Conservation (phyloP, 2,329 filamentous ascomycete species). For the Tolypocladium ophioglossoides region DNA sequence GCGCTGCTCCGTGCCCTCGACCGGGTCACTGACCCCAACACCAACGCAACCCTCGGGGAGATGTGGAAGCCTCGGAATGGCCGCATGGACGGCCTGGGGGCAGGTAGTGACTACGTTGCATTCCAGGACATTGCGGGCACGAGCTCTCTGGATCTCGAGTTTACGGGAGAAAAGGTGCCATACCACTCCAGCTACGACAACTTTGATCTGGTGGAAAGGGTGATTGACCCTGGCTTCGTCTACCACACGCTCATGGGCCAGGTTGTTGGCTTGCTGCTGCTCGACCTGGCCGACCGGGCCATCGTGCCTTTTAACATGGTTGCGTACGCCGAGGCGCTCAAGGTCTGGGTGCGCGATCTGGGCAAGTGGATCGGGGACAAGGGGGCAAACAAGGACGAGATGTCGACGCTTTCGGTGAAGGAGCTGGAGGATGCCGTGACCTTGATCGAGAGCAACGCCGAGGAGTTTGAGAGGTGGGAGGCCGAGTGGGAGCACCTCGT, state of each 20-base stretch:
- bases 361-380: slow-evolving; percentile 52
- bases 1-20: slow-evolving; percentile 63
- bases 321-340: slow-evolving; percentile 58
- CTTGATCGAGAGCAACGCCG: slow-evolving; percentile 37
- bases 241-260: slow-evolving; percentile 75
- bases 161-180: slow-evolving; percentile 56
- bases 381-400: slow-evolving; percentile 23
- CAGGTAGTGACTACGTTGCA: slow-evolving; percentile 72
- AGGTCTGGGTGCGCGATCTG: slow-evolving; percentile 55
- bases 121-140: slow-evolving; percentile 89
- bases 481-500: slow-evolving; percentile 64
- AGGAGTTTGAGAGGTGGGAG: slow-evolving; percentile 66
- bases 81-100: slow-evolving; percentile 58
- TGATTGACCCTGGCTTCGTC: slow-evolving; percentile 71
- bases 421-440: slow-evolving; percentile 44
- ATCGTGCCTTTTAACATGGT: slow-evolving; percentile 74
- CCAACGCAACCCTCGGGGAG: slow-evolving; percentile 61
- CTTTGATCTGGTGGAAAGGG: slow-evolving; percentile 71
- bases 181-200: slow-evolving; percentile 83
- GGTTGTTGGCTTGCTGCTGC: slow-evolving; percentile 68
- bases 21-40: slow-evolving; percentile 60
- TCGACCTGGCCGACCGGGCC: slow-evolving; percentile 74
- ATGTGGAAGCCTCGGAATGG: slow-evolving; percentile 61
- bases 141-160: slow-evolving; percentile 77
- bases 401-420: slow-evolving; percentile 14